Evolutionary conservation across 306 rosid species (phyloP).

Genomic region (Gastrolobium bilobum): DNA sequence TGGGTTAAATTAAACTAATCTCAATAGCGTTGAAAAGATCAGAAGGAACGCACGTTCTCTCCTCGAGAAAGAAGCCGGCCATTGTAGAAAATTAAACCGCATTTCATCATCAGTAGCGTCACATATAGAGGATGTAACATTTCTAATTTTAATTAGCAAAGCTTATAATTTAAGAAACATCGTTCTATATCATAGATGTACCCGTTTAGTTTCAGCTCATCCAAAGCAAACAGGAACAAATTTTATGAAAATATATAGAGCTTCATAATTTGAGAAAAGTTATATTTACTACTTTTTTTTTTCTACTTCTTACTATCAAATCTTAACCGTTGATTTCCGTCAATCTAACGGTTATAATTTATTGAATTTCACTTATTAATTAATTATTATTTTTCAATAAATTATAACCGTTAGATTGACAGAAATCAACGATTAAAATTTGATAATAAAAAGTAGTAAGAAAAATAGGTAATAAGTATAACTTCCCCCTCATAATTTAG

Average conservation of each 20-base stretch:
- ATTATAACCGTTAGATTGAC: too few species aligned
- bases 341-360: too few species aligned
- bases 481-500: background rate
- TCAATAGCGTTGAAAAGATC: background rate
- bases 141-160: background rate
- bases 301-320: too few species aligned
- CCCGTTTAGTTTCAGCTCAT: background rate
- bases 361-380: too few species aligned
- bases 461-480: too few species aligned
- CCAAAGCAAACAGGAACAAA: background rate
- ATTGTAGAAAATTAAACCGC: background rate
- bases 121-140: background rate
- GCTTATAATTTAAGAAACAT: background rate
- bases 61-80: constrained; percentile 5
- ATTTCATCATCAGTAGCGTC: constrained; percentile 16
- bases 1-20: constrained; percentile 8
- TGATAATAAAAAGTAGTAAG: too few species aligned
- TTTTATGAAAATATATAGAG: background rate
- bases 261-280: background rate
- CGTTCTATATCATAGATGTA: background rate
- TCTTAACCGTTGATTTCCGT: too few species aligned
- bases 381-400: too few species aligned
- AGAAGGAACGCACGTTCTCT: constrained; percentile 41
- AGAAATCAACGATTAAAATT: too few species aligned
- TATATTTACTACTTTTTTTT: too few species aligned